Evolutionary conservation across 2,329 filamentous ascomycete genomes (phyloP).

Genomic region (Dothiorella sarmentorum): DNA sequence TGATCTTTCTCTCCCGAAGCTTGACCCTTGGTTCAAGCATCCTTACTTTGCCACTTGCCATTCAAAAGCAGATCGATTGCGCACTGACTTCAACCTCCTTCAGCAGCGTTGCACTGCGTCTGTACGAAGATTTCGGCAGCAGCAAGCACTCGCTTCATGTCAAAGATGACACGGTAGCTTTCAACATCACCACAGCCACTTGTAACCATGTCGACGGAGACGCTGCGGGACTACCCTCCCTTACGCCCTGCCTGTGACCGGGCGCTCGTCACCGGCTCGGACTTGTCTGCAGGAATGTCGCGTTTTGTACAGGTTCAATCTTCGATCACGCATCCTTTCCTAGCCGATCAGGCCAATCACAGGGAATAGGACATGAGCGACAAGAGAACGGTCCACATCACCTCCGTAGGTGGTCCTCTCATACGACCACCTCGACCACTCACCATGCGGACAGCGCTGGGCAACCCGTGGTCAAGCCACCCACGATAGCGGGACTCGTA

Average conservation of each 20-base stretch:
- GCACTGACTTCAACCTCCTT: neutral
- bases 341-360: neutral
- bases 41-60: neutral
- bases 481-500: conserved; percentile 4
- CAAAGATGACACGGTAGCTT: conserved; percentile 1
- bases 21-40: neutral
- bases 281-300: neutral
- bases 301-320: neutral
- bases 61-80: neutral
- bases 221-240: neutral
- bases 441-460: neutral
- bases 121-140: neutral
- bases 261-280: neutral
- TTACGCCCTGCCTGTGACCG: neutral
- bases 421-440: neutral
- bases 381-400: neutral
- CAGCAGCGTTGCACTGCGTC: neutral
- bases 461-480: neutral
- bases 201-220: neutral
- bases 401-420: neutral
- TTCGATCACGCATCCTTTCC: neutral
- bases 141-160: conserved; percentile 2
- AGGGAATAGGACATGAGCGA: neutral
- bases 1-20: neutral
- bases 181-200: neutral